Evolutionary conservation across 306 rosid genomes (phyloP), one percentile per base, ranked within the genome.

Genomic region (Gleditsia sinensis): DNA sequence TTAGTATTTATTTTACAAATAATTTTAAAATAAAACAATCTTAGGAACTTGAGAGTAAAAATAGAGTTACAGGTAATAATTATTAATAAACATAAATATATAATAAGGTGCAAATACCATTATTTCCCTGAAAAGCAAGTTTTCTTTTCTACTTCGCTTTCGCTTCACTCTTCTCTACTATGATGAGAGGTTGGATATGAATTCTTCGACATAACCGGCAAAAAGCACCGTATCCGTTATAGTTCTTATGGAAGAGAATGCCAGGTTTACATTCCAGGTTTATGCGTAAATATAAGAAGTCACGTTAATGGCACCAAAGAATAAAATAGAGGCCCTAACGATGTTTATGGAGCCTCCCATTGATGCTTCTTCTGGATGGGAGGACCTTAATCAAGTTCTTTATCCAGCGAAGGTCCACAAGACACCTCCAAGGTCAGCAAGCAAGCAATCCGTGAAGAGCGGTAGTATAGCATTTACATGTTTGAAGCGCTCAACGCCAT

Each of bases 401-500:
- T 40, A 43, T 58, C 78, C 78, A 37, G 66, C 45, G 61, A 32
- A 8, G 56, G 75, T 16, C 60, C 51, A 12, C 43, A 32, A 49
- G 53, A 74, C 23, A 55, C 51, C 68, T n/a, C 74, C 13, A 10
- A 51, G 14, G 17, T 49, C 50, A 56, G 62, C 59, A 20, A 49
- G 67, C 68, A 66, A 77, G 46, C 40, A 51, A 43, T 30, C 54
- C 23, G 48, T 63, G 51, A 49, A 13, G 64, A 74, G 72, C 20
- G 75, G 58, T 78, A 71, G 19, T 34, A 63, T 78, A 71, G 19
- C 39, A 55, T 34, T 85, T 80, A 93, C 83, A 91, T 86, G 84
- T 85, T 78, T 30, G 88, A 93, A 68, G 93, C 89, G 23, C 87
- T 93, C 91, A 93, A 88, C 21, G 98, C 98, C 98, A 93, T 91